Evolutionary conservation across 2,329 filamentous ascomycete species (phyloP).

Genomic region (Colletotrichum tropicicola): DNA sequence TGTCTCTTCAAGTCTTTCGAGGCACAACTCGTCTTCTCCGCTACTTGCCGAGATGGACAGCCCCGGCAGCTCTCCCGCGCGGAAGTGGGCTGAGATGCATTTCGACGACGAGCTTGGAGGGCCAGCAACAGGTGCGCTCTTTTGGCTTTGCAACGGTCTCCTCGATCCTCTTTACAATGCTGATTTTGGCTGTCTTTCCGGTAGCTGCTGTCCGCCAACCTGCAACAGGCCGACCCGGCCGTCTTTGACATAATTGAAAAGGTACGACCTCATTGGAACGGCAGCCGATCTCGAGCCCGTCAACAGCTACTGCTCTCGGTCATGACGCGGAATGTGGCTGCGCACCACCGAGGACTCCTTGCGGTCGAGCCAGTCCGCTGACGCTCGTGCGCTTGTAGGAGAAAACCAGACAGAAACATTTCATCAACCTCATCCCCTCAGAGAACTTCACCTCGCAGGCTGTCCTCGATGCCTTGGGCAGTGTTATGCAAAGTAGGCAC

Average conservation of each 20-base stretch:
- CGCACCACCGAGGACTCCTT: not conserved
- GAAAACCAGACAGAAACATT: conserved; percentile 95
- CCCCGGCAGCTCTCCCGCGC: conserved; percentile 28
- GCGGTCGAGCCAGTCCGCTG: not conserved
- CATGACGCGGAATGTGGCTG: not conserved
- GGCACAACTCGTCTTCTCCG: conserved; percentile 58
- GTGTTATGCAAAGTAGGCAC: conserved; percentile 88
- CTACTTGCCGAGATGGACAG: conserved; percentile 44
- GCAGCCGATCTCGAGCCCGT: not conserved
- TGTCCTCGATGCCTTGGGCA: conserved; percentile 89
- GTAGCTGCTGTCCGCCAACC: conserved; percentile 80
- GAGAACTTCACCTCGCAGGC: conserved; percentile 97
- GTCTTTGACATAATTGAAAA: conserved; percentile 92
- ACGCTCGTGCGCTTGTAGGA: conserved; percentile 70
- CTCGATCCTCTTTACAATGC: conserved; percentile 19
- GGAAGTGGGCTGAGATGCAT: conserved; percentile 43
- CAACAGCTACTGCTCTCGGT: not conserved
- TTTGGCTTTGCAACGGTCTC: not conserved
- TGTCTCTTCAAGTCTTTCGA: conserved; percentile 59
- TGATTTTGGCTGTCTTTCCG: not conserved
- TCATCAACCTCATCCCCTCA: conserved; percentile 96
- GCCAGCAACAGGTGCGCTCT: conserved; percentile 66
- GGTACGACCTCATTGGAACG: conserved; percentile 57
- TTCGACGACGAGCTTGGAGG: conserved; percentile 60
- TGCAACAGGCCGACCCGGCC: conserved; percentile 85